Evolutionary conservation across 2,329 filamentous ascomycete genomes (phyloP), one percentile per base, ranked within the genome.

Genomic region (Beauveria scarabaeidicola): DNA sequence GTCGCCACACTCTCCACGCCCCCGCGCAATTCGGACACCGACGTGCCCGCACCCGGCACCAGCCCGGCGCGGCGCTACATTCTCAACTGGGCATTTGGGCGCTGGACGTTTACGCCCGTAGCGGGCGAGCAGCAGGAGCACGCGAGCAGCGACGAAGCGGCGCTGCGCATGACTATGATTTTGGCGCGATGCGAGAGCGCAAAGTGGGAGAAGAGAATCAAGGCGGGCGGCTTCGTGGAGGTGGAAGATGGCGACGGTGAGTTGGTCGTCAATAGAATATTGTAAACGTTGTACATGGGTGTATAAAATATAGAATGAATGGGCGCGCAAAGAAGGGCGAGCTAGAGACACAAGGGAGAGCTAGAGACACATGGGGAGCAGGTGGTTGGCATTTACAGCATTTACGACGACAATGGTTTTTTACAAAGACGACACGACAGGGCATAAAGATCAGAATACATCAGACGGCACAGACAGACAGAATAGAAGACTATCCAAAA

Each of bases 61-160:
- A 67, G 68, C 52, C 66, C 73, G 3, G 62, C 62, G 2, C 70
- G 68, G 2, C 80, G 89, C 59, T 97, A 94, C 70, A 96, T 99
- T 48, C 81, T 99, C 61, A 99, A 99, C 72, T 99, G 94, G 94
- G 94, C 94, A 0, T 99, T 99, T 74, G 91, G 91, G 0, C 82
- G 94, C 32, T 99, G 94, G 93, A 96, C 86, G 0, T 96, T 93
- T 69, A 95, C 91, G 1, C 79, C 83, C 5, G 68, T 81, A 4
- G 68, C 71, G 69, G 1, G n/a, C n/a, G 27, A 11, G 11, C 69
- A 70, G 1, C 69, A 68, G 10, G 81, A 86, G 70, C 81, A 85
- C 69, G 71, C 78, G 64, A 79, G 83, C 40, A 81, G 81, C 67
- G 73, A 77, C 40, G 76, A 87, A 51, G 72, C 78, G 1, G 73